Conservation (phyloP, 2,329 filamentous ascomycete species). For the Gaeumannomyces tritici region DNA sequence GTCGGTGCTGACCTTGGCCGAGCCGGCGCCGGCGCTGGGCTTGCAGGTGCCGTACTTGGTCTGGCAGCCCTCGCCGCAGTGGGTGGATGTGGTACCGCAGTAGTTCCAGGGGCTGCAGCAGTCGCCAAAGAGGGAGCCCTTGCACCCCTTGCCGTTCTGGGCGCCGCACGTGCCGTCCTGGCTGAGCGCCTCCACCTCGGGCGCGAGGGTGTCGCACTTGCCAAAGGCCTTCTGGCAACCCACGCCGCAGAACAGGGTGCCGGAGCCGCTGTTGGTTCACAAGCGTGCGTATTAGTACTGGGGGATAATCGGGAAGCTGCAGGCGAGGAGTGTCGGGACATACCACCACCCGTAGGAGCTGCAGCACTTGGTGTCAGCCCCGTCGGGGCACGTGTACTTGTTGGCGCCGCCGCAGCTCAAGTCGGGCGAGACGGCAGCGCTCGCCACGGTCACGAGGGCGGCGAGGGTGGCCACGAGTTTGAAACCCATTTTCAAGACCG, state of each 20-base stretch:
- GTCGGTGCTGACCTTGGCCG: too few relatives aligned
- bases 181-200: not conserved
- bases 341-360: not conserved
- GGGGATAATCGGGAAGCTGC: too few relatives aligned
- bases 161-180: conserved; percentile 9
- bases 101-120: conserved; percentile 9
- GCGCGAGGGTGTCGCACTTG: not conserved
- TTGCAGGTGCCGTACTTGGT: conserved; percentile 6
- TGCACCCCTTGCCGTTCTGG: conserved; percentile 6
- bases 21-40: not conserved
- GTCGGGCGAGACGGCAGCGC: not conserved
- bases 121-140: conserved; percentile 7
- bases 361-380: not conserved
- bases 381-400: not conserved
- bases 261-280: not conserved
- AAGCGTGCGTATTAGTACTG: too few relatives aligned
- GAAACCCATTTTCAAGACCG: not conserved
- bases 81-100: conserved; percentile 5
- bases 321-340: too few relatives aligned
- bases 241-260: conserved; percentile 30
- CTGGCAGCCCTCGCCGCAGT: conserved; percentile 8
- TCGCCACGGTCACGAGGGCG: not conserved
- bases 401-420: not conserved
- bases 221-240: conserved; percentile 12
- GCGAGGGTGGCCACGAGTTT: not conserved